Conservation (phyloP, 2,329 filamentous ascomycete genomes). For the Claviceps pazoutovae region DNA sequence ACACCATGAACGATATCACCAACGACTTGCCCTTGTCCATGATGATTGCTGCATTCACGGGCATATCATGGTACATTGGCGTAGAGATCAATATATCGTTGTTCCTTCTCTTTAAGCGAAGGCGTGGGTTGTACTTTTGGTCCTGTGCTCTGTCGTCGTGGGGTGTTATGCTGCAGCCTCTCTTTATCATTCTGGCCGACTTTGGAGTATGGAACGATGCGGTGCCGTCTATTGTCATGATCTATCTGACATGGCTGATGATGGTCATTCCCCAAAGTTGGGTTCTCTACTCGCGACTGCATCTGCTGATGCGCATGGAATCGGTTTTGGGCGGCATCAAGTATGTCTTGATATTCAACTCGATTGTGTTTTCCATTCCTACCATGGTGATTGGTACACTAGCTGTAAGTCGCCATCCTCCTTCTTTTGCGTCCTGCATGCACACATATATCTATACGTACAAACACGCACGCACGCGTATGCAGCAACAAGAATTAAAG, state of each 20-base stretch:
- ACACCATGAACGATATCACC: constrained; percentile 8
- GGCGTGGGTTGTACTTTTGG: constrained; percentile 20
- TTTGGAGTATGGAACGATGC: constrained; percentile 9
- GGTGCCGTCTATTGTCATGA: constrained; percentile 8
- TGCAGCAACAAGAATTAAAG: not conserved
- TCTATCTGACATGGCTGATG: constrained; percentile 12
- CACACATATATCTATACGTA: no score
- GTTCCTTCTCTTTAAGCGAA: constrained; percentile 16
- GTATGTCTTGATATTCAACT: constrained; percentile 40
- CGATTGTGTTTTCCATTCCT: constrained; percentile 36
- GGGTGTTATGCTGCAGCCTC: constrained; percentile 19
- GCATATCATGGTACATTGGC: constrained; percentile 20
- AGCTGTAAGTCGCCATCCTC: constrained; percentile 20
- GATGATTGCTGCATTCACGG: constrained; percentile 22
- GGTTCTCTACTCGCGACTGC: constrained; percentile 46
- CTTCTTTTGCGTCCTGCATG: not conserved
- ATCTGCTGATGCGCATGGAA: constrained; percentile 38
- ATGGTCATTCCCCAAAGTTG: constrained; percentile 46
- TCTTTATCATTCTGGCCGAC: constrained; percentile 30
- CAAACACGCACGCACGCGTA: no score
- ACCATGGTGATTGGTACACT: constrained; percentile 40
- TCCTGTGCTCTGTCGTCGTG: constrained; percentile 16
- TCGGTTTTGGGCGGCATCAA: constrained; percentile 33
- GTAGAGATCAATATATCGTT: constrained; percentile 17
- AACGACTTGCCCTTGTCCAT: constrained; percentile 15